These are phyloP conservation scores for Debaryomyces nepalensis DNA, from an alignment of 1,139 yeast genomes.

Conservation along the genomic window DNA sequence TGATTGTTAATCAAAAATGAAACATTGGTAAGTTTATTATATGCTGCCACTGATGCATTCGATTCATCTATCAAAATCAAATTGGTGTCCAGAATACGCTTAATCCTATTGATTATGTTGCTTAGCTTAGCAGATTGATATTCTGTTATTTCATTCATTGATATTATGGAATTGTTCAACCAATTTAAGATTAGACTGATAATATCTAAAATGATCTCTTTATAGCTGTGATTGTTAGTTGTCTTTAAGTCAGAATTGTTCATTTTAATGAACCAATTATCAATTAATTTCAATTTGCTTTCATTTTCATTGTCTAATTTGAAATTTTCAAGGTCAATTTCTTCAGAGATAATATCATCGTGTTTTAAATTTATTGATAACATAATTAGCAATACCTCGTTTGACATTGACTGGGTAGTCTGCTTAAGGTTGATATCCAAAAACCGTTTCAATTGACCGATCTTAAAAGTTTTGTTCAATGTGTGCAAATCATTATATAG, in stretches of 20 bases:
- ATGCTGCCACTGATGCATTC: slow-evolving; percentile 30
- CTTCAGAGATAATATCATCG: slow-evolving; percentile 19
- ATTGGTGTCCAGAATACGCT: slow-evolving; percentile 7
- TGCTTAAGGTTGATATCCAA: slow-evolving; percentile 29
- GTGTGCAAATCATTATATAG: slow-evolving; percentile 42
- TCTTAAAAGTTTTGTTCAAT: slow-evolving; percentile 23
- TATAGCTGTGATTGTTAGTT: slow-evolving; percentile 36
- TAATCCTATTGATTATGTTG: slow-evolving; percentile 25
- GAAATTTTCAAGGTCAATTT: slow-evolving; percentile 20
- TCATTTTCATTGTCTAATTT: slow-evolving; percentile 28
- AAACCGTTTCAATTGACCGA: slow-evolving; percentile 25
- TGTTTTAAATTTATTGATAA: slow-evolving; percentile 24
- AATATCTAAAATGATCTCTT: slow-evolving; percentile 29
- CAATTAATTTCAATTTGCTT: slow-evolving; percentile 26
- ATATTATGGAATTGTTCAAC: slow-evolving; percentile 32
- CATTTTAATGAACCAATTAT: slow-evolving; percentile 33
- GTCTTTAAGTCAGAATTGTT: slow-evolving; percentile 27
- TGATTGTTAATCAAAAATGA: slow-evolving; percentile 55
- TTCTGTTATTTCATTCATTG: slow-evolving; percentile 42
- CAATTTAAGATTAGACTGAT: slow-evolving; percentile 39
- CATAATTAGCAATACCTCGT: slow-evolving; percentile 24
- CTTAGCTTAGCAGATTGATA: slow-evolving; percentile 38
- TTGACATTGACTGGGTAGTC: slow-evolving; percentile 25
- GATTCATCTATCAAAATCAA: slow-evolving; percentile 20
- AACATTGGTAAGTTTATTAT: slow-evolving; percentile 50